Percentiles rank a stretch among this genome's conserved stretches.
phyloP scores from a whole-genome alignment of 2,329 filamentous ascomycete genomes.

The Emergomyces pasteurianus region DNA sequence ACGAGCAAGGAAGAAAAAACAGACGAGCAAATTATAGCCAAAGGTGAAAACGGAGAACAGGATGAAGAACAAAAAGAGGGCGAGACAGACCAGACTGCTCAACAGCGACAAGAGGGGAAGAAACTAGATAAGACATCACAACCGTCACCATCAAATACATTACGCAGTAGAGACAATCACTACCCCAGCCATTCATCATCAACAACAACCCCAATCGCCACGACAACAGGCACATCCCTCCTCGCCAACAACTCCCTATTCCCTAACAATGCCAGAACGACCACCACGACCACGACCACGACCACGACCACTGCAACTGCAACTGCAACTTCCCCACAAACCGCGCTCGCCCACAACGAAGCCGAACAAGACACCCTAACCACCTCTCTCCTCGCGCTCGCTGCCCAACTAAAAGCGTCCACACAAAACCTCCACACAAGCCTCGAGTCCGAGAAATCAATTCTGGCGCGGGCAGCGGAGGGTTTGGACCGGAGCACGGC shows the following conservation, averaged over 20 bases:
- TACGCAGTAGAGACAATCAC: conserved; percentile 17
- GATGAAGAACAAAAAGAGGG: not conserved
- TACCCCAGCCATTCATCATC: conserved; percentile 14
- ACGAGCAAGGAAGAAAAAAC: conserved; percentile 2
- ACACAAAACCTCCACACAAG: conserved; percentile 59
- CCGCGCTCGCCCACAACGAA: conserved; percentile 63
- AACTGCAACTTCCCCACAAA: conserved; percentile 41
- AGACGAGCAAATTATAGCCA: not conserved
- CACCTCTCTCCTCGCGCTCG: conserved; percentile 67
- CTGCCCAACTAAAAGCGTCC: conserved; percentile 61
- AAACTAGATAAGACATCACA: not conserved
- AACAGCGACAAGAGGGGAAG: conserved; percentile 6
- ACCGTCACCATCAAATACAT: conserved; percentile 12
- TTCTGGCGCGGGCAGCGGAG: conserved; percentile 57
- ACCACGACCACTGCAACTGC: conserved; percentile 23
- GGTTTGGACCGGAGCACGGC: conserved; percentile 66
- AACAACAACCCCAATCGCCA: conserved; percentile 8
- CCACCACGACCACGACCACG: conserved; percentile 8
- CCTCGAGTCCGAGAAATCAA: conserved; percentile 61
- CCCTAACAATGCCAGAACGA: conserved; percentile 8
- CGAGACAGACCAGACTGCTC: not conserved
- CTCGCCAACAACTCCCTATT: conserved; percentile 6
- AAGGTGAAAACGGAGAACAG: not conserved
- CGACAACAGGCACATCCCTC: conserved; percentile 13
- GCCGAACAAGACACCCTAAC: conserved; percentile 75